Evolutionary conservation across 192 early-diverging fungal genomes (phyloP), one percentile per base, ranked within the genome.

Genomic region (Thoreauomyces humboldtii): DNA sequence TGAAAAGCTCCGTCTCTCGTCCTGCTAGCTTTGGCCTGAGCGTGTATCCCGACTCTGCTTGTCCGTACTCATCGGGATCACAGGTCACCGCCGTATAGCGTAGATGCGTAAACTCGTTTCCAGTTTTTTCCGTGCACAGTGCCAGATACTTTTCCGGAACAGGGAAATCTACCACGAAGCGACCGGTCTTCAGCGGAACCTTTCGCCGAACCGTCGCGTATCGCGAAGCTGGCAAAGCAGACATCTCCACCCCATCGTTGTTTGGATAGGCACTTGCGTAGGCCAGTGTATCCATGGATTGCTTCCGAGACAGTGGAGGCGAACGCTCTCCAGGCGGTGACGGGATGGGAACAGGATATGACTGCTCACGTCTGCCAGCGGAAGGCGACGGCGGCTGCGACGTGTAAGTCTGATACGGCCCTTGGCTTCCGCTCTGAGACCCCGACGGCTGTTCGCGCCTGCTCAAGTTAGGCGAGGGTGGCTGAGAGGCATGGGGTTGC

Each of bases 1-100:
- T 87, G 57, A 92, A 91, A 34, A 97, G 73, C 75, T 92, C 92
- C 3, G 88, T 94, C 38, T 87, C 62, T 54, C 92, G 77, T 27
- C 80, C 75, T 61, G 81, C 69, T 35, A 87, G 71, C 42, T 78
- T 68, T 41, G 78, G 93, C 21, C 91, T 58, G 25, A 92, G 69
- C 15, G 70, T 77, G 67, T 89, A 92, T 3, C 86, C 85, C 27
- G 83, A 67, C 43, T 79, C 38, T 73, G 73, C 14, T 53, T 74
- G 15, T 35, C 48, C 75, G 84, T 94, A 98, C 22, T 76, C 63
- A 85, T 67, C 91, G 19, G 91, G 85, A 68, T 93, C 88, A 72
- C 86, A 88, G 9, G 92, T 94, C 4, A 87, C 86, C 1, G 94
- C 90, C 1, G 95, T 96, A 73, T 99, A 97, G 33, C 94, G 32